Percentiles rank a stretch among this genome's conserved stretches.
Conservation (phyloP, 2,329 filamentous ascomycete genomes). For the Lasiodiplodia gonubiensis region DNA sequence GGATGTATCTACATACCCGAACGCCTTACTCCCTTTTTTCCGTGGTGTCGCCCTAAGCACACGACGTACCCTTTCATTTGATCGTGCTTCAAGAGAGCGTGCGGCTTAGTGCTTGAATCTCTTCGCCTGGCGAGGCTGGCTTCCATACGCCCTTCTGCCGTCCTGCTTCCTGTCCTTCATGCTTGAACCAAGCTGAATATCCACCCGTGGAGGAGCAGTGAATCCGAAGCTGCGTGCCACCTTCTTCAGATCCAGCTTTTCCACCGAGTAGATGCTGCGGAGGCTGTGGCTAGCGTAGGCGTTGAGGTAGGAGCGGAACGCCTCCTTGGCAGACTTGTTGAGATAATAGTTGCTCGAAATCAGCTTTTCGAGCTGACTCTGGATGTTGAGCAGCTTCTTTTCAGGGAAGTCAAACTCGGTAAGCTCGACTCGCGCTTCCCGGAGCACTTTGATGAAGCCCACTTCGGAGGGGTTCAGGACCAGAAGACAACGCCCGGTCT, state of each 20-base stretch:
- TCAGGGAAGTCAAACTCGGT: constrained; percentile 95
- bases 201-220: constrained; percentile 74
- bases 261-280: constrained; percentile 82
- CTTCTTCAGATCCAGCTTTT: constrained; percentile 81
- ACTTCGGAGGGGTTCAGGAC: constrained; percentile 93
- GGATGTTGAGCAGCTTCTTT: constrained; percentile 84
- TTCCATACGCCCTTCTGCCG: constrained; percentile 74
- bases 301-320: constrained; percentile 77
- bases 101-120: constrained; percentile 38
- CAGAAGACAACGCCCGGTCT: constrained; percentile 68
- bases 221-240: constrained; percentile 87
- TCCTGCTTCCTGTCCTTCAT: constrained; percentile 73
- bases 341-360: constrained; percentile 97
- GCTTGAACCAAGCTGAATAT: constrained; percentile 78
- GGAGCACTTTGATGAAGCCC: constrained; percentile 89
- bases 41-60: neutral
- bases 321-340: constrained; percentile 64
- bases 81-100: neutral
- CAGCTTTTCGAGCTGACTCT: constrained; percentile 82
- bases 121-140: constrained; percentile 71
- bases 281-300: constrained; percentile 89
- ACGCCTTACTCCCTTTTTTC: constrained; percentile 15
- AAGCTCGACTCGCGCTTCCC: constrained; percentile 88
- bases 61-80: neutral
- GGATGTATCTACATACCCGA: neutral